These are phyloP conservation scores for Anisogramma anomala DNA, from an alignment of 2,329 filamentous ascomycete species.

Conservation along the genomic window DNA sequence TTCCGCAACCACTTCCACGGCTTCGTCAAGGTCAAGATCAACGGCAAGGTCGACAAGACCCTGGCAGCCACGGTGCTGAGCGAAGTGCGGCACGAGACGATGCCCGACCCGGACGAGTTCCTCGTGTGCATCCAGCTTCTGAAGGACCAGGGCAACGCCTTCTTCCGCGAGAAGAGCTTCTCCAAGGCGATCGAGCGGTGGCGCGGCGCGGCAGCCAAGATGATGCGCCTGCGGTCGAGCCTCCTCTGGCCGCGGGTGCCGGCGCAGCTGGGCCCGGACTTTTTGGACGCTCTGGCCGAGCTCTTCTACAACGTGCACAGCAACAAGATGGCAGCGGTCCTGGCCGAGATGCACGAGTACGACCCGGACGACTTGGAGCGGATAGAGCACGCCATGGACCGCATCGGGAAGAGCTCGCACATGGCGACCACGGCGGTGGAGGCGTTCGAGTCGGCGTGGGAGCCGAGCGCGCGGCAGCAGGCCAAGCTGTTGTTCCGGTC, in stretches of 20 bases:
- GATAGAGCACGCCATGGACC: background rate
- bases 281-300: background rate
- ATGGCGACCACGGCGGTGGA: background rate
- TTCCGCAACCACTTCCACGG: slow-evolving; percentile 4
- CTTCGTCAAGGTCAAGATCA: slow-evolving; percentile 1
- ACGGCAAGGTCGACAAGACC: background rate
- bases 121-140: background rate
- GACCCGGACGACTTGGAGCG: background rate
- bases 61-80: slow-evolving; percentile 1
- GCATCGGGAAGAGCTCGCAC: background rate
- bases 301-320: background rate
- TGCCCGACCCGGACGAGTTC: background rate
- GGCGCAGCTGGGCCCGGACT: background rate
- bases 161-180: background rate
- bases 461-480: slow-evolving; percentile 2
- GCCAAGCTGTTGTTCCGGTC: slow-evolving; percentile 5
- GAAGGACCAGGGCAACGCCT: slow-evolving; percentile 6
- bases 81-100: background rate
- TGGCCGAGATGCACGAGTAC: background rate
- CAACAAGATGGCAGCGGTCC: background rate
- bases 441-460: background rate
- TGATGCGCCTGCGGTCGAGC: slow-evolving; percentile 2
- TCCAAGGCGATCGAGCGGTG: slow-evolving; percentile 1
- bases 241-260: background rate
- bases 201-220: background rate